Base-by-base conservation (phyloP, 164 flowering plant genomes). In the Magnolia sinica region DNA sequence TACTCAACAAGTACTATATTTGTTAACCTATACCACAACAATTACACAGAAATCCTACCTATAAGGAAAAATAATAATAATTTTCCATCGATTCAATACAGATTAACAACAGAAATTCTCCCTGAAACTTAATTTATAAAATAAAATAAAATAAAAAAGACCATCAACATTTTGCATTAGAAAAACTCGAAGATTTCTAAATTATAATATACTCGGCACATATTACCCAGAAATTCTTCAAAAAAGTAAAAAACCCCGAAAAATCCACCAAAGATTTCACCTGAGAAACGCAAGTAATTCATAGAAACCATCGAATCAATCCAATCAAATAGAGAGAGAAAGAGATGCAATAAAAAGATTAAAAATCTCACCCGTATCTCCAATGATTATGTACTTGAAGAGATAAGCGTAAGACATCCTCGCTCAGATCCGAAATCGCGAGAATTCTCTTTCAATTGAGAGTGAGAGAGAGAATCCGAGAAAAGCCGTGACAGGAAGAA, bases 371-470 rank as follows among this genome's bases (percentile, higher is more conserved):
- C 93, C 95, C 7, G 91, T 88, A 50, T 91, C 93, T 22, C 93
- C 93, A 81, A 89, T 91, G 86, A 91, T 85, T 85, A 91, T 91
- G 83, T 91, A 91, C 81, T 91, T 91, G 86, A 89, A 91, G 68
- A 91, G 89, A 61, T 91, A 89, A 37, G 91, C 95, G 82, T 89
- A 91, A 6, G 95, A 88, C 95, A 89, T 87, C 13, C 29, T 69
- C 4, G 58, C 10, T 22, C 67, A 74, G 74, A 61, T 50, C 29
- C 23, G 23, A 64, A 64, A 64, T 18, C 67, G 45, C 69, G 29
- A 24, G 61, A 55, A 55, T 55, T 0, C 1, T 55, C 18, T 16
- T 9, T 55, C 13, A 55, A 16, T 16, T 55, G 0, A 11, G 18
- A 55, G 61, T 13, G 61, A 16, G 18, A 8, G 11, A 16, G 61